Conservation (phyloP, 768 basidiomycete species). For the Leccinum olivaceopallidum region DNA sequence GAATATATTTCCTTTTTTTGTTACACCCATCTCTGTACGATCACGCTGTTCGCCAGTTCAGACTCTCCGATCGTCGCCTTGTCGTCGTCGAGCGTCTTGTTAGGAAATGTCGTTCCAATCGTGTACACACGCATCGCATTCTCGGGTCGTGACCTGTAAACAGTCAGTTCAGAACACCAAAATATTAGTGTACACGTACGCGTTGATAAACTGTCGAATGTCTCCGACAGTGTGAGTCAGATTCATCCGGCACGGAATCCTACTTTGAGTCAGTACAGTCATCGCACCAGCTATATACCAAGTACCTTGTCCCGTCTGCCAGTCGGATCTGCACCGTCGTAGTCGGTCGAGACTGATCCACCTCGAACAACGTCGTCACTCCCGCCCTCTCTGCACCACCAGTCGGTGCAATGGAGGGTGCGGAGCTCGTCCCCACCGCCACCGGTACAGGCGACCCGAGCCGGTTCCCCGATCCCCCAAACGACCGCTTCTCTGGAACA, state of each 20-base stretch:
- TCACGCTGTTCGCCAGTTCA: conserved; percentile 75
- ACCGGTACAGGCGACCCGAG: conserved; percentile 76
- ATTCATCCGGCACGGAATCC: conserved; percentile 87
- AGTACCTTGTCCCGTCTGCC: conserved; percentile 85
- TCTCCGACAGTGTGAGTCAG: conserved; percentile 86
- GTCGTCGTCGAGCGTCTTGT: conserved; percentile 65
- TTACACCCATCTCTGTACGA: conserved; percentile 73
- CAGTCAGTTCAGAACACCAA: conserved; percentile 4
- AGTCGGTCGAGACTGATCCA: conserved; percentile 73
- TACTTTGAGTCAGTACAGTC: conserved; percentile 22
- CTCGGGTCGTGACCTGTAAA: conserved; percentile 66
- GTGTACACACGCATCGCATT: conserved; percentile 63
- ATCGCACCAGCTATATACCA: conserved; percentile 48
- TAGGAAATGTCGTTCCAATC: conserved; percentile 90
- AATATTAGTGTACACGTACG: conserved; percentile 42
- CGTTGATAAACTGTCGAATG: conserved; percentile 84
- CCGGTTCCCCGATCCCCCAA: conserved; percentile 75
- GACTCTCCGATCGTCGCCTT: conserved; percentile 68
- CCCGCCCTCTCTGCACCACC: no score
- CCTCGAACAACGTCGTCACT: no score
- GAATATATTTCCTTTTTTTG: conserved; percentile 31
- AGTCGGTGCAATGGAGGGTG: no score
- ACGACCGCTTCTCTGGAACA: conserved; percentile 56
- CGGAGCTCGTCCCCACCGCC: no score
- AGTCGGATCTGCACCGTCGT: conserved; percentile 90